Conservation (phyloP, 306 rosid genomes). For the Sicyos baderoa region DNA sequence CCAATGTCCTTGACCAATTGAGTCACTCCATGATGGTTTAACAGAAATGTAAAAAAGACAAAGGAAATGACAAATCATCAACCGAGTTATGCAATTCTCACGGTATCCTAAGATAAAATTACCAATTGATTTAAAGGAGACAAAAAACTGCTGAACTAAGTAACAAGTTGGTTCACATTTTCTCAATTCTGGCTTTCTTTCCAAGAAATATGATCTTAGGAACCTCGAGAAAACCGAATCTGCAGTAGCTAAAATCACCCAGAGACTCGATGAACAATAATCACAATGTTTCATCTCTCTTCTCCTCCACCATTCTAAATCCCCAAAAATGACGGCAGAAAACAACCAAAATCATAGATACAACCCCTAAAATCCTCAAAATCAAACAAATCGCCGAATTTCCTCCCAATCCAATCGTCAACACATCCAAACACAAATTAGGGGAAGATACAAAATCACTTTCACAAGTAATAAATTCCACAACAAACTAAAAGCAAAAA, state of each 20-base stretch:
- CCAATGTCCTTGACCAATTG: no score
- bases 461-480: neutral
- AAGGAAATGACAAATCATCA: no score
- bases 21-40: no score
- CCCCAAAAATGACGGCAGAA: conserved; percentile 14
- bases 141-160: neutral
- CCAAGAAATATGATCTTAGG: neutral
- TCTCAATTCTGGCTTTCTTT: conserved; percentile 4
- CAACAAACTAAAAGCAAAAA: neutral
- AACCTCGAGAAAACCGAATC: neutral
- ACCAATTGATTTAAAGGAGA: neutral
- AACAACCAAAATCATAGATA: neutral
- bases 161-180: neutral
- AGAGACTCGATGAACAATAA: neutral
- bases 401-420: neutral
- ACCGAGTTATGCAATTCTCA: neutral
- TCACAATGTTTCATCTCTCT: conserved; percentile 2
- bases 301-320: neutral
- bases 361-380: neutral
- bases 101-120: neutral
- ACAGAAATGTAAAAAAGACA: no score
- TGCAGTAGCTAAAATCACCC: neutral
- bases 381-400: neutral
- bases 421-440: neutral
- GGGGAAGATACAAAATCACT: neutral